Evolutionary conservation across 2,329 filamentous ascomycete species (phyloP).

Genomic region (Venturia nashicola): DNA sequence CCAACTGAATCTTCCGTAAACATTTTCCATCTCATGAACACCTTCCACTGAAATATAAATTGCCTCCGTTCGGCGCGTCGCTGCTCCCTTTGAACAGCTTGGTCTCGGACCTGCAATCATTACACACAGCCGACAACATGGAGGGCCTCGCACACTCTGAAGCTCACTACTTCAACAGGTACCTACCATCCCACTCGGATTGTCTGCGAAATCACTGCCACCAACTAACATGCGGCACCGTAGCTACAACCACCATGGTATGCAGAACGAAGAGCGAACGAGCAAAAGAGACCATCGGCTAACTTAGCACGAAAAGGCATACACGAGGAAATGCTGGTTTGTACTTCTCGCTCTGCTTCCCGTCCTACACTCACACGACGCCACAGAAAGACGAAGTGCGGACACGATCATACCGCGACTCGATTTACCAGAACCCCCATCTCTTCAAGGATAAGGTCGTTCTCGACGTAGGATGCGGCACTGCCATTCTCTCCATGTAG

Average conservation of each 20-base stretch:
- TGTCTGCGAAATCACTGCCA: background rate
- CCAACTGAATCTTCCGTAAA: background rate
- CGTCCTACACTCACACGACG: slow-evolving; percentile 11
- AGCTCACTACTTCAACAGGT: slow-evolving; percentile 99
- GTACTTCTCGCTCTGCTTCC: slow-evolving; percentile 25
- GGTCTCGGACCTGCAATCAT: background rate
- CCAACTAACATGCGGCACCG: background rate
- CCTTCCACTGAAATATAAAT: background rate
- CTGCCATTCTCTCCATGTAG: slow-evolving; percentile 96
- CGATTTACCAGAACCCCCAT: slow-evolving; percentile 94
- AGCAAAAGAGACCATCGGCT: slow-evolving; percentile 25
- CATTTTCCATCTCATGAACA: background rate
- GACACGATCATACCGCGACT: slow-evolving; percentile 90
- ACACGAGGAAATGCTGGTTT: slow-evolving; percentile 95
- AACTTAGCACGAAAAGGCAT: slow-evolving; percentile 50
- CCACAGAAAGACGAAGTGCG: slow-evolving; percentile 92
- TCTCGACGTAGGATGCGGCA: slow-evolving; percentile 94
- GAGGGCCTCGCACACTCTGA: slow-evolving; percentile 81
- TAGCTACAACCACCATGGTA: slow-evolving; percentile 98
- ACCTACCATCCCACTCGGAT: slow-evolving; percentile 28
- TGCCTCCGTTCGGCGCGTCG: background rate
- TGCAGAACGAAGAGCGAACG: slow-evolving; percentile 31
- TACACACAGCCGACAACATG: slow-evolving; percentile 23
- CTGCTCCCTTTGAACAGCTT: background rate
- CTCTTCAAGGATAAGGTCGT: slow-evolving; percentile 87